Evolutionary conservation across 2,329 filamentous ascomycete species (phyloP).

Genomic region (Diplodia scrobiculata): DNA sequence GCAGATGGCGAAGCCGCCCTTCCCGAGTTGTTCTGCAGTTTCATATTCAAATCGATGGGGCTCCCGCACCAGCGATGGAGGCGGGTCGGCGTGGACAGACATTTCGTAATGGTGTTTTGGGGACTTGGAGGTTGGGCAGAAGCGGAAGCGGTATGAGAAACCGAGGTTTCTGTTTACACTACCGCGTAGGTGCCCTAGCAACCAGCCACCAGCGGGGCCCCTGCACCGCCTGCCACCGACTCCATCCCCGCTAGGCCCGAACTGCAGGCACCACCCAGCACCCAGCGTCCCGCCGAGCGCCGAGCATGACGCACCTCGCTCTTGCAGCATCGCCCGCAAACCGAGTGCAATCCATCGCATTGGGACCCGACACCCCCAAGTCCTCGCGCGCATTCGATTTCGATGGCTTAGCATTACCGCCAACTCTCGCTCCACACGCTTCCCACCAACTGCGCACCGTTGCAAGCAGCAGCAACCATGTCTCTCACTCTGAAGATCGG

Average conservation of each 20-base stretch:
- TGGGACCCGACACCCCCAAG: not conserved
- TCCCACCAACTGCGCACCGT: not conserved
- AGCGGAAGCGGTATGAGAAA: constrained; percentile 21
- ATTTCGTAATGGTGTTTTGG: constrained; percentile 29
- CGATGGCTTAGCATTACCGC: not conserved
- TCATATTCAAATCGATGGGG: constrained; percentile 72
- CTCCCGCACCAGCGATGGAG: constrained; percentile 63
- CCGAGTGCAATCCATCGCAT: not conserved
- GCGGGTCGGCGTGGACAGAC: constrained; percentile 55
- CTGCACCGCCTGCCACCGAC: not conserved
- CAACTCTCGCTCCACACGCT: not conserved
- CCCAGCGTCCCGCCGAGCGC: constrained; percentile 1
- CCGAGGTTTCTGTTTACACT: constrained; percentile 16
- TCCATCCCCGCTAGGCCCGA: constrained; percentile 14
- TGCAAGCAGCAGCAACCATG: constrained; percentile 48
- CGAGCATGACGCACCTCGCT: constrained; percentile 24
- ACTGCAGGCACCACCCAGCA: constrained; percentile 21
- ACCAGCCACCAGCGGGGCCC: not conserved
- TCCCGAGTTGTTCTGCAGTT: constrained; percentile 72
- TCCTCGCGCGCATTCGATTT: not conserved
- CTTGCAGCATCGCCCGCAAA: not conserved
- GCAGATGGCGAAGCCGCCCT: constrained; percentile 81
- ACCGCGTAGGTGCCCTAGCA: constrained; percentile 7
- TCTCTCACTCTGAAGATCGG: constrained; percentile 68
- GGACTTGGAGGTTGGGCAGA: not conserved